Evolutionary conservation across 805 yeast genomes (phyloP), one percentile per base, ranked within the genome.

Genomic region (Spencermartinsiella europaea): DNA sequence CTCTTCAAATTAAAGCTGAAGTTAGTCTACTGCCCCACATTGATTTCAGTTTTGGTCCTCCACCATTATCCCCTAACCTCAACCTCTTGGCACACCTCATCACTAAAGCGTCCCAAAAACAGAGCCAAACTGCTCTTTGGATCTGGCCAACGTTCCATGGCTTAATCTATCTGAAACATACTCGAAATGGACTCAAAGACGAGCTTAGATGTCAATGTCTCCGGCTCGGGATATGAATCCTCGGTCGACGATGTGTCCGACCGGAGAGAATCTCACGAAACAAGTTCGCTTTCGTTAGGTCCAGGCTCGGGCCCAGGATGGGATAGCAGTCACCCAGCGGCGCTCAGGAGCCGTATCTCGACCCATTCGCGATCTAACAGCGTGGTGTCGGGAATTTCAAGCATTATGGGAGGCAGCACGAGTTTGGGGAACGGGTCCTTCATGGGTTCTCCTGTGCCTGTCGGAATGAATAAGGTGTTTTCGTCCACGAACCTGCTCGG

Each of bases 401-500:
- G 15, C 34, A 5, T 43, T 39, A 17, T 25, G 25, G 41, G 21
- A 12, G 36, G 46, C 27, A 25, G 22, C 19, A 15, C 25, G 15
- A 31, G n/a, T 22, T 5, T 38, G 5, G 39, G 39, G 15, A 4
- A 15, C 21, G 28, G 25, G 14, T 27, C 33, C n/a, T 36, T 21
- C 20, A 16, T 4, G 33, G 33, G 21, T 34, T 34, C 21, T 39
- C 33, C 51, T 7, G 34, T 48, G n/a, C 58, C 58, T 16, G 21
- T 48, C 4, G 77, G 77, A 0, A 55, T 66, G 38, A 73, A 72
- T 52, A 65, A 65, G 35, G 51, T 71, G 8, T 67, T 66, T 19
- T 56, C 66, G 7, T 57, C 68, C 1, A 69, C 73, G 12, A 73
- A 80, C 20, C 82, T 85, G 1, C 61, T 83, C 54, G 86, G 86